phyloP scores from a whole-genome alignment of 2,329 filamentous ascomycete species.

The Thelonectria olida region DNA sequence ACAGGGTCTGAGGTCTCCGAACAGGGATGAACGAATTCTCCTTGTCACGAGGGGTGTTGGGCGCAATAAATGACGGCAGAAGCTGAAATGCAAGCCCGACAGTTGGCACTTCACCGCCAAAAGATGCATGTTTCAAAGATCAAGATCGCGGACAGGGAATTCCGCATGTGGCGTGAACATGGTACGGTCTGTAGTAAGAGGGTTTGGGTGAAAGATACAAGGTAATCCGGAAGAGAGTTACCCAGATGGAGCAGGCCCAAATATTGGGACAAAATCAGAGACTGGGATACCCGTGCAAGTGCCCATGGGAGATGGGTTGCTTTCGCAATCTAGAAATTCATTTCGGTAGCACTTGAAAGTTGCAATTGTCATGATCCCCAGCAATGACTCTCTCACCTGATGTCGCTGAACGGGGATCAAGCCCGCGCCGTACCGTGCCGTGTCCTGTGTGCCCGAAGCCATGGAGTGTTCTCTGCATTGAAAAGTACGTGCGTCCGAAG shows the following conservation, averaged over 20 bases:
- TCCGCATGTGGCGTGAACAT: not conserved
- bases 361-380: not conserved
- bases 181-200: not conserved
- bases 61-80: not conserved
- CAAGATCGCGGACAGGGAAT: not conserved
- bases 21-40: not conserved
- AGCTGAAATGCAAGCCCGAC: not conserved
- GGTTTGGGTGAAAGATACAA: not conserved
- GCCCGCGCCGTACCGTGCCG: constrained; percentile 10
- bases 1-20: not conserved
- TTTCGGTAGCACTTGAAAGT: not conserved
- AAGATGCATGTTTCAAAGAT: constrained; percentile 3
- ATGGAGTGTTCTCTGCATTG: not conserved
- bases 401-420: not conserved
- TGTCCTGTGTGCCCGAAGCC: not conserved
- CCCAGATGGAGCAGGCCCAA: no score
- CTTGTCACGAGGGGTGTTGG: not conserved
- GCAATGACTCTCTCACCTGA: not conserved
- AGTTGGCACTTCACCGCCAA: not conserved
- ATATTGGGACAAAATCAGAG: no score
- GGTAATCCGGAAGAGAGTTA: not conserved
- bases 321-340: no score
- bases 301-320: no score
- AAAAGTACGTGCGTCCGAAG: not conserved
- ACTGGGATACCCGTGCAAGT: no score